A percentile compares a stretch with the other conserved stretches of the same genome.
Evolutionary conservation across 495 filamentous ascomycete species (phyloP).

Genomic region (Talaromyces wortmannii): DNA sequence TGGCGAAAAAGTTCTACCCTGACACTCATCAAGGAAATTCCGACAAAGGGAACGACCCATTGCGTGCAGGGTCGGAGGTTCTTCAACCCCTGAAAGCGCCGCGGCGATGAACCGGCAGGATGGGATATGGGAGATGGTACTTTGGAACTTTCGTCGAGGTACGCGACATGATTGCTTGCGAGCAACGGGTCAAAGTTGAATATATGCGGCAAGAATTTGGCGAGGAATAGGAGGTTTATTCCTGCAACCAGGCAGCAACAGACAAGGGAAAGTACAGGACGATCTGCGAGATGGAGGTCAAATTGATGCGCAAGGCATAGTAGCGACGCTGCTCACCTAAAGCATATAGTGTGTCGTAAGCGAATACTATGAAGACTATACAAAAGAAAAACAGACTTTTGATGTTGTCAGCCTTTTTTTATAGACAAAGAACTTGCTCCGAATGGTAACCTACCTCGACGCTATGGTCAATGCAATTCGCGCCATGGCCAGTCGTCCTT

Average conservation of each 20-base stretch:
- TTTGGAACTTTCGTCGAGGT: not conserved
- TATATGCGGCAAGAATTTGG: constrained; percentile 14
- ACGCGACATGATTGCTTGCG: not conserved
- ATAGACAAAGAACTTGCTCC: not conserved
- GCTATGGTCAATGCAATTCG: not conserved
- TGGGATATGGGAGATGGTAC: not conserved
- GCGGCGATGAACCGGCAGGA: not conserved
- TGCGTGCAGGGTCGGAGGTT: not conserved
- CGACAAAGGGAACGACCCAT: not conserved
- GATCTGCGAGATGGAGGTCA: constrained; percentile 21
- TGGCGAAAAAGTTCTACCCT: constrained; percentile 30
- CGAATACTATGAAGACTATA: constrained; percentile 20
- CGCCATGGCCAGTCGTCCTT: not conserved
- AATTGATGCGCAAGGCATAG: not conserved
- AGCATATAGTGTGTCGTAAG: constrained; percentile 31
- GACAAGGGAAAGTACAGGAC: constrained; percentile 30
- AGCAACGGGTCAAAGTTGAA: not conserved
- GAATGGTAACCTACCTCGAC: not conserved
- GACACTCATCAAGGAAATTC: not conserved
- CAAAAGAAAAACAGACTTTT: not conserved
- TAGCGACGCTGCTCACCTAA: constrained; percentile 25
- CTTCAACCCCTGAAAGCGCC: not conserved
- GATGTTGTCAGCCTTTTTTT: not conserved
- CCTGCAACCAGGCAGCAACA: constrained; percentile 30
- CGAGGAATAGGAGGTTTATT: constrained; percentile 22